Base-by-base conservation (phyloP, 2,329 filamentous ascomycete genomes). In the Lojkania enalia region DNA sequence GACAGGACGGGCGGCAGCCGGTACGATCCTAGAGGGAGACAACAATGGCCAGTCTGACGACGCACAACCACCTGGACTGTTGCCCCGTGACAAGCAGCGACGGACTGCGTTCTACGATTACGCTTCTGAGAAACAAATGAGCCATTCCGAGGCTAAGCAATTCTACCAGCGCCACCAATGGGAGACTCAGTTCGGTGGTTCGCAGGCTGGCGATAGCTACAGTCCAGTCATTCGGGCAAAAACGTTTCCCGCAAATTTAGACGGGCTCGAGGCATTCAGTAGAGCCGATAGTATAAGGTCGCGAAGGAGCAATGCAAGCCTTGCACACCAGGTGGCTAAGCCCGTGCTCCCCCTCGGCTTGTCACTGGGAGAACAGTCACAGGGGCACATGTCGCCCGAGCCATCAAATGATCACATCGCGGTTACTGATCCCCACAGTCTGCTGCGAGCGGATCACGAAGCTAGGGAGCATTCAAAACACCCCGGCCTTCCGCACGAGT, bases 51-150 rank as follows among this genome's bases (percentile, higher is more conserved):
- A 40, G 36, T 49, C 52, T 47, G 56, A 63, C 46, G 54, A 41
- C 44, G 48, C 57, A 58, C 60, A 58, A 46, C 42, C 20, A n/a
- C 38, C 46, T 21, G 66, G 65, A 25, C 57, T 77, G 61, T 68
- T 78, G 31, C 71, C 72, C 31, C 64, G 76, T 57, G 76, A 79
- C 58, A 77, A 74, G 62, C 78, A 82, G 63, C 73, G 77, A 45
- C 86, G 85, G 66, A 96, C 90, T 6, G 88, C 91, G 15, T 95
- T 90, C 66, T 96, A 95, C 73, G 91, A 96, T 70, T 90, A 92
- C 62, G 86, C 92, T 40, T 88, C 89, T 41, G 94, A 99, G 71
- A 95, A 94, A 61, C 88, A 92, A 63, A 87, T 96, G 84, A 95
- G 87, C 63, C 90, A 96, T 69, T 86, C 88, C 19, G 94, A 99